Base-by-base conservation (phyloP, 1,284 basidiomycete genomes). In the Bjerkandera adusta region DNA sequence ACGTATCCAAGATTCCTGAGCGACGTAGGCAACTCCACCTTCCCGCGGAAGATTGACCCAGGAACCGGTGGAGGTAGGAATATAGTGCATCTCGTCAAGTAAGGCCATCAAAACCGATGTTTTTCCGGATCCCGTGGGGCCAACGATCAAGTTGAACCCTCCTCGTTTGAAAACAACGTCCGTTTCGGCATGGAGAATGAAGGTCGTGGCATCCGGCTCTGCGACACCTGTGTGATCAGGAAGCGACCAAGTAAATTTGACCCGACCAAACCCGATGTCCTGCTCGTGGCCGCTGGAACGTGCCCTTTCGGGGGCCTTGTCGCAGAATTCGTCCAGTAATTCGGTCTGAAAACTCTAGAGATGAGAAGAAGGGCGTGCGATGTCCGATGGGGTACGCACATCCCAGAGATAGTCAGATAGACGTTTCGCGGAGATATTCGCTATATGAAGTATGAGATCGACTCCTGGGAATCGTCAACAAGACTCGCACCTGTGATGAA, bases 1-100 rank as follows among this genome's bases (percentile, higher is more conserved):
- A 53, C 75, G 72, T 3, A 83, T 80, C 85, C 86, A 90, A 2
- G 83, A 80, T 55, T 88, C 84, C 60, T 90, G 86, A 1, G 84
- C 80, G 4, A 84, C 83, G 62, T 85, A 89, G 0, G 82, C 79
- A 3, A 89, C 75, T 3, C 85, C 85, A 11, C 76, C 73, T 1
- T 68, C 64, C 5, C 85, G 71, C 10, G 86, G 85, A 5, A 89
- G 71, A 49, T 76, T 79, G 62, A 74, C 84, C 71, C 79, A 84
- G 0, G 83, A 78, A 25, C 72, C 73, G 10, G 75, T 68, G 5
- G 69, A 68, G 5, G 67, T 59, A 5, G 77, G 72, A 11, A 74
- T 62, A 53, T 75, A 36, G 30, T 34, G 45, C 32, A 43, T 48
- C 56, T 30, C 39, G 54, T 79, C 79, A 3, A 82, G 66, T 13